These are phyloP conservation scores for Aspergillus fijiensis DNA, from an alignment of 2,329 filamentous ascomycete species.

Conservation along the genomic window DNA sequence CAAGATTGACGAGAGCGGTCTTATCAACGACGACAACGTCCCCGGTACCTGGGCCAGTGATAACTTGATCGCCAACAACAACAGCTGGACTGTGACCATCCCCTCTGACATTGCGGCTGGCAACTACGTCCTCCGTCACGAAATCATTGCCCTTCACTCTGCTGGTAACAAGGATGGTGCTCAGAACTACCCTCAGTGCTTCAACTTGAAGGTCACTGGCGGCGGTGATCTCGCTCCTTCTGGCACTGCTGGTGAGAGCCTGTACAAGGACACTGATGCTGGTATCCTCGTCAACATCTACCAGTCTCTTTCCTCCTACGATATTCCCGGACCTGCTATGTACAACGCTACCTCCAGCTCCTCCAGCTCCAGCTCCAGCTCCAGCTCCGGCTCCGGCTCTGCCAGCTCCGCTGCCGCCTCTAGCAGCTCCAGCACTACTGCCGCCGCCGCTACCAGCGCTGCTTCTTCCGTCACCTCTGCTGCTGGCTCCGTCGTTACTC, in stretches of 20 bases:
- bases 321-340: slow-evolving; percentile 52
- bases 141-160: slow-evolving; percentile 57
- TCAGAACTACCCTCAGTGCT: slow-evolving; percentile 59
- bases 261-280: slow-evolving; percentile 59
- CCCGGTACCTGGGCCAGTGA: slow-evolving; percentile 59
- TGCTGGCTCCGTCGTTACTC: slow-evolving; percentile 9
- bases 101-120: slow-evolving; percentile 49
- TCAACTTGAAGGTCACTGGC: slow-evolving; percentile 61
- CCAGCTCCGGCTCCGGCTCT: slow-evolving; percentile 15
- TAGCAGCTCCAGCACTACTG: slow-evolving; percentile 10
- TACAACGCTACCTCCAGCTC: slow-evolving; percentile 27
- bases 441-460: slow-evolving; percentile 10
- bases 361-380: slow-evolving; percentile 19
- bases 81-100: slow-evolving; percentile 51
- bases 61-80: slow-evolving; percentile 53
- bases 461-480: slow-evolving; percentile 14
- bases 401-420: slow-evolving; percentile 14
- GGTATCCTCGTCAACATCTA: slow-evolving; percentile 64
- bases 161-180: slow-evolving; percentile 47
- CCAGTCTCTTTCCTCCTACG: slow-evolving; percentile 47
- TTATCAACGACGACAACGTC: slow-evolving; percentile 44
- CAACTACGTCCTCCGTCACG: slow-evolving; percentile 57
- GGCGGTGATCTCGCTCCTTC: slow-evolving; percentile 49
- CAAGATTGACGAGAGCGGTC: slow-evolving; percentile 62
- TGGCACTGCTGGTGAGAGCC: slow-evolving; percentile 52